These are phyloP conservation scores for Mortierella sp. DNA, from an alignment of 371 early-diverging fungal genomes.

Conservation along the genomic window DNA sequence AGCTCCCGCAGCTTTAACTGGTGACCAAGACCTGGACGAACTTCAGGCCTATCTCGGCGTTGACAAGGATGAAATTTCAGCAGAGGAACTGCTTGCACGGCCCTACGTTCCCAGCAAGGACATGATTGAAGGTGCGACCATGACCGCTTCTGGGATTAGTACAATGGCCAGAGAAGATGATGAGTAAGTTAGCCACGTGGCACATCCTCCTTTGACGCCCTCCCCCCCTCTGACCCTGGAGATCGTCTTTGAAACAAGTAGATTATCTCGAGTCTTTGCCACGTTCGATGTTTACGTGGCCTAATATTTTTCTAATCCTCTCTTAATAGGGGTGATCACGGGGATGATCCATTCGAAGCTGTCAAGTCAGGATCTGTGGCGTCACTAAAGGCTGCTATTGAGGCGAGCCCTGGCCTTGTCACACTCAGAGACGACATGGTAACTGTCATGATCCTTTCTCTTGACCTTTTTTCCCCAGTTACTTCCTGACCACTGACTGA, in stretches of 20 bases:
- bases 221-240: too few relatives aligned
- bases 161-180: constrained; percentile 17
- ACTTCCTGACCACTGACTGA: too few relatives aligned
- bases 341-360: constrained; percentile 23
- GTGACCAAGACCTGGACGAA: constrained; percentile 47
- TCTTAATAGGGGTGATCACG: neutral
- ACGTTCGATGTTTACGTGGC: too few relatives aligned
- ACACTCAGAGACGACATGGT: constrained; percentile 33
- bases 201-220: neutral
- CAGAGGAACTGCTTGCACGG: constrained; percentile 42
- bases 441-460: neutral
- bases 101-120: constrained; percentile 39
- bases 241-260: too few relatives aligned
- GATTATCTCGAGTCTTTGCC: too few relatives aligned
- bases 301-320: neutral
- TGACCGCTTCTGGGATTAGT: constrained; percentile 45
- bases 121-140: constrained; percentile 17
- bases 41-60: constrained; percentile 41
- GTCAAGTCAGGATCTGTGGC: constrained; percentile 33
- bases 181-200: constrained; percentile 19
- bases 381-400: constrained; percentile 14
- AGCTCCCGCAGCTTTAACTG: constrained; percentile 7
- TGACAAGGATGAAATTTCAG: constrained; percentile 47
- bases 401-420: constrained; percentile 18
- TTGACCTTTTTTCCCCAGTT: neutral